Evolutionary conservation across 371 early-diverging fungal genomes (phyloP).

Genomic region (Cokeromyces recurvatus): DNA sequence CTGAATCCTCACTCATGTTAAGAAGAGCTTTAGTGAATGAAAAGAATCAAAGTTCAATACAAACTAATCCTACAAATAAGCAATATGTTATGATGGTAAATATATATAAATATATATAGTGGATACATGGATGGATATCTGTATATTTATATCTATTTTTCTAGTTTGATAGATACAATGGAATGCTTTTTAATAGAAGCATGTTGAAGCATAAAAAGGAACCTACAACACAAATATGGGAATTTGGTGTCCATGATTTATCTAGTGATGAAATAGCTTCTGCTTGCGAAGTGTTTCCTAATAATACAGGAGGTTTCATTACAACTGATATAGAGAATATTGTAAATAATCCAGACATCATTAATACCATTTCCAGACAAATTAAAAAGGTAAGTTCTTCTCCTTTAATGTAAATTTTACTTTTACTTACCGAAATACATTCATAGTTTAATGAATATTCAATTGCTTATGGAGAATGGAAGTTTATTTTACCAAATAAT

Average conservation of each 20-base stretch:
- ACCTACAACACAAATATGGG: constrained; percentile 14
- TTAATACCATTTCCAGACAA: constrained; percentile 1
- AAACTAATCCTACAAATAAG: too few species aligned
- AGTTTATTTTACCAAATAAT: constrained; percentile 12
- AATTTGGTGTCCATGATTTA: constrained; percentile 14
- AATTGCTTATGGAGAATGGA: constrained; percentile 12
- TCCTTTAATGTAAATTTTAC: neutral
- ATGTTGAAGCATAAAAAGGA: constrained; percentile 16
- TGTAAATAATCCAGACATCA: constrained; percentile 1
- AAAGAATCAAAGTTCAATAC: neutral
- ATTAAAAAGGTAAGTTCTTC: constrained; percentile 2
- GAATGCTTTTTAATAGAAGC: neutral
- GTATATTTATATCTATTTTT: too few species aligned
- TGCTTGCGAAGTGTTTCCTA: constrained; percentile 12
- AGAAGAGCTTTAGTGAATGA: neutral
- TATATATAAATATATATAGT: too few species aligned
- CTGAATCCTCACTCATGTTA: neutral
- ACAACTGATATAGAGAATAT: constrained; percentile 17
- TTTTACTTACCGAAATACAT: neutral
- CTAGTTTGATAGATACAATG: constrained; percentile 17
- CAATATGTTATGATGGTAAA: too few species aligned
- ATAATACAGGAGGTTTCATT: constrained; percentile 17
- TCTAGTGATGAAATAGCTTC: constrained; percentile 4
- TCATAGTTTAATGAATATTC: constrained; percentile 5
- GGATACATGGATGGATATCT: too few species aligned